Percentiles rank a stretch among this genome's conserved stretches.
Conservation (phyloP, 768 basidiomycete species). For the Calvatia gigantea region DNA sequence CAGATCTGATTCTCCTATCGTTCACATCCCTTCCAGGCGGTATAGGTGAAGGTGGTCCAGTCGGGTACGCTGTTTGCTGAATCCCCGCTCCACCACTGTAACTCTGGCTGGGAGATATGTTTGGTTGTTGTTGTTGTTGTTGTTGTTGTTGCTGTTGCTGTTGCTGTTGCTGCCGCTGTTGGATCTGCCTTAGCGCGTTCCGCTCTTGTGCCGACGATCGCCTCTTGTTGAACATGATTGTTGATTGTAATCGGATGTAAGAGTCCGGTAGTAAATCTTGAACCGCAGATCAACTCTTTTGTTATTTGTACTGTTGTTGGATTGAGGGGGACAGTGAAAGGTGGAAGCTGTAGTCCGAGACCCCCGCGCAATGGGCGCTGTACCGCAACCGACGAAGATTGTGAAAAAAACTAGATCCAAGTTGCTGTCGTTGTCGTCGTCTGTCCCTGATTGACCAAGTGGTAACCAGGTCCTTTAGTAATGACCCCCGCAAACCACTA, state of each 20-base stretch:
- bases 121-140: neutral
- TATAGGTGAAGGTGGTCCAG: neutral
- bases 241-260: neutral
- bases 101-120: neutral
- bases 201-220: neutral
- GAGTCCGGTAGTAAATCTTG: too few relatives aligned
- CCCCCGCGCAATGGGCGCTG: too few relatives aligned
- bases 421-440: too few relatives aligned
- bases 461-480: too few relatives aligned
- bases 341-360: neutral
- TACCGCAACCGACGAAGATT: too few relatives aligned
- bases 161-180: neutral
- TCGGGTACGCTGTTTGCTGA: neutral
- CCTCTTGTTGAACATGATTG: conserved; percentile 1
- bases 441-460: too few relatives aligned
- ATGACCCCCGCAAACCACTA: too few relatives aligned
- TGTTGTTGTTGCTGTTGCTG: neutral
- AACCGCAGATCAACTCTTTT: neutral
- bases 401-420: neutral
- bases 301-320: too few relatives aligned
- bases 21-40: neutral
- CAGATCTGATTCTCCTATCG: neutral
- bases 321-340: neutral
- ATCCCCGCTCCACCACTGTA: neutral
- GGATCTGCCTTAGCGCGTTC: conserved; percentile 9